Evolutionary conservation across 2,329 filamentous ascomycete genomes (phyloP), one percentile per base, ranked within the genome.

Genomic region (Aspergillus flavus): DNA sequence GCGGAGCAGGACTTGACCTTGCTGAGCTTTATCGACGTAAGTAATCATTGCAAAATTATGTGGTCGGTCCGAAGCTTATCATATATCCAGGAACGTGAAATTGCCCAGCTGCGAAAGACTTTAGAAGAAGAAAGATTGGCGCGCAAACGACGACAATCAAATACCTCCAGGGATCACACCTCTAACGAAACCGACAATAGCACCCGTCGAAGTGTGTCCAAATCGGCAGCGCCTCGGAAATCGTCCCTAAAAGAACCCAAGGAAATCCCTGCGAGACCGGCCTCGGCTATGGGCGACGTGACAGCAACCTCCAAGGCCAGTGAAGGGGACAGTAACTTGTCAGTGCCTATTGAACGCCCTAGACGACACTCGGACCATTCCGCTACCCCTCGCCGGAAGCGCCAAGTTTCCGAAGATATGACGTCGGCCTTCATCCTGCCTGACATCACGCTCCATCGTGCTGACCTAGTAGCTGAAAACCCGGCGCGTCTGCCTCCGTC

Each of bases 381-480:
- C 0, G 77, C 82, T 43, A 72, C 83, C 6, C 82, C 83, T 70
- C 81, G 81, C 11, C 82, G 84, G 57, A 83, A 82, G 53, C 82
- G 80, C 32, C 81, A 79, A 45, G 76, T 77, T 43, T 77, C 79
- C 16, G 79, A 81, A 30, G 85, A 87, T 62, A 84, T 87, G 84
- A 89, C 87, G 6, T 89, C 86, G 3, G 87, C 86, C 6, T 88
- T 89, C 71, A 88, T 89, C 66, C 76, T 89, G 6, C 86, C 86
- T 12, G 87, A 89, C 67, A 87, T 89, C 68, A 88, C 86, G 23
- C 76, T 89, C 73, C 71, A 71, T 58, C 72, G 73, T 57, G 67
- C 72, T 46, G 70, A 74, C 50, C 52, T 70, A 54, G 68, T 71
- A 43, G 71, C 70, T 12, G 70, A 69, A 56, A 71, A 76, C 48